Evolutionary conservation across 768 basidiomycete species (phyloP), one percentile per base, ranked within the genome.

Genomic region (Serendipita sp.): DNA sequence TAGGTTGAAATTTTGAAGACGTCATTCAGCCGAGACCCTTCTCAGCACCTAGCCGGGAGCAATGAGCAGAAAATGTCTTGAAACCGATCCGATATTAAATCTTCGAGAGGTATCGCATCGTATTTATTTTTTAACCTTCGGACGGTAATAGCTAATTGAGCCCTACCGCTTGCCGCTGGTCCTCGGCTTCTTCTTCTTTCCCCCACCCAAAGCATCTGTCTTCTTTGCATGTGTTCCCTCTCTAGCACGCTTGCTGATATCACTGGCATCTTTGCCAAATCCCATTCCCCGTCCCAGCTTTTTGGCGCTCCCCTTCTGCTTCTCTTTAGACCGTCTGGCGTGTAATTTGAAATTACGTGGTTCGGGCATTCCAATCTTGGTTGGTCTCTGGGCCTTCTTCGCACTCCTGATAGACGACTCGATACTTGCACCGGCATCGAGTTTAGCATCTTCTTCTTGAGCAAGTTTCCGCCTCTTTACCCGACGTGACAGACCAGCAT

Each of bases 391-490:
- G 5, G 84, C 79, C 75, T 86, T 94, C 76, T 98, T 97, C 8
- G 89, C 92, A 11, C 83, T 82, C 64, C 94, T 88, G 68, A 96
- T 88, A 0, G 92, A 85, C 15, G 88, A 86, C 45, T 81, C 78
- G 51, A 88, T 75, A 7, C 80, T 76, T 28, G 77, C 79, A 38
- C 73, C 75, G 64, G 84, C 83, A 15, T 79, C 81, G 3, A 76
- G 65, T 64, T 85, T 84, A 62, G 83, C 81, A 68, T 94, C 91
- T 67, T 86, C 85, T 71, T 93, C 89, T 73, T 82, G 78, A 4
- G 87, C 86, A 76, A 94, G 78, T 76, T 93, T 96, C 70, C 92
- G 80, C 66, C 95, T 81, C 73, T 96, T 97, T 62, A 81, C 84
- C 71, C 81, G 85, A 66, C 95, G 83, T n/a, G 92, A 86, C 10